These are phyloP conservation scores for Globisporangium iwayamae DNA, from an alignment of 352 stramenopile species.

Conservation along the genomic window DNA sequence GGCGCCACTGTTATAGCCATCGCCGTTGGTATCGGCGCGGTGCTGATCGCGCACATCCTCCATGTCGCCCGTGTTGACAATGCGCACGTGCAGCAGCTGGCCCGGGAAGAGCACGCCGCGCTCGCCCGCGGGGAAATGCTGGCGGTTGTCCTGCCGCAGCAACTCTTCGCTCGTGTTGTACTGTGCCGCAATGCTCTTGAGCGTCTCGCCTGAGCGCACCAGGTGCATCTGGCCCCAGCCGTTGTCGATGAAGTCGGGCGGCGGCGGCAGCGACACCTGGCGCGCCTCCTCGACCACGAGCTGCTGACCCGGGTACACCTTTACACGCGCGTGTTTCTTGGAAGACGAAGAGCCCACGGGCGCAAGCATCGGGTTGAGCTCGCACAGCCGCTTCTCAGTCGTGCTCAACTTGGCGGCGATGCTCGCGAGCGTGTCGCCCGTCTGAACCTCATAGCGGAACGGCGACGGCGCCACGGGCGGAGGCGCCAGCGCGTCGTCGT, in stretches of 20 bases:
- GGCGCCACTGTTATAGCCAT: background rate
- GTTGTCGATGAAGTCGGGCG: constrained; percentile 75
- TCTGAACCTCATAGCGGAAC: constrained; percentile 72
- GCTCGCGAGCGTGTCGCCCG: constrained; percentile 54
- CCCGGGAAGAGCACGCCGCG: constrained; percentile 60
- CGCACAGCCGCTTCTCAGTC: constrained; percentile 45
- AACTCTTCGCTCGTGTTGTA: constrained; percentile 83
- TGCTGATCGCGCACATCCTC: constrained; percentile 23
- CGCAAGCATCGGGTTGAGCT: constrained; percentile 67
- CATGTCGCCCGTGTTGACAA: constrained; percentile 75
- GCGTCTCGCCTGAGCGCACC: constrained; percentile 61
- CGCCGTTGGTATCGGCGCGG: background rate
- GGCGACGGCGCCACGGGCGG: constrained; percentile 35
- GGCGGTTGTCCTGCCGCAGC: constrained; percentile 78
- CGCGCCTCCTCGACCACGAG: constrained; percentile 69
- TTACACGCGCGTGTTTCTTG: constrained; percentile 38
- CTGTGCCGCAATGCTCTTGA: constrained; percentile 58
- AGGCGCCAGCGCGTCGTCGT: constrained; percentile 17
- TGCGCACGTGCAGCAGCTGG: constrained; percentile 72
- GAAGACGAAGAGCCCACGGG: constrained; percentile 4
- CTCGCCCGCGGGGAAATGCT: constrained; percentile 75
- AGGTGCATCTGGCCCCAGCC: constrained; percentile 86
- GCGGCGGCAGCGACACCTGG: constrained; percentile 65
- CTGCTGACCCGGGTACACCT: constrained; percentile 72
- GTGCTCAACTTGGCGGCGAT: constrained; percentile 68